These are phyloP conservation scores for Aechmea fasciata DNA, from an alignment of 176 grass and related monocot species.

Conservation along the genomic window DNA sequence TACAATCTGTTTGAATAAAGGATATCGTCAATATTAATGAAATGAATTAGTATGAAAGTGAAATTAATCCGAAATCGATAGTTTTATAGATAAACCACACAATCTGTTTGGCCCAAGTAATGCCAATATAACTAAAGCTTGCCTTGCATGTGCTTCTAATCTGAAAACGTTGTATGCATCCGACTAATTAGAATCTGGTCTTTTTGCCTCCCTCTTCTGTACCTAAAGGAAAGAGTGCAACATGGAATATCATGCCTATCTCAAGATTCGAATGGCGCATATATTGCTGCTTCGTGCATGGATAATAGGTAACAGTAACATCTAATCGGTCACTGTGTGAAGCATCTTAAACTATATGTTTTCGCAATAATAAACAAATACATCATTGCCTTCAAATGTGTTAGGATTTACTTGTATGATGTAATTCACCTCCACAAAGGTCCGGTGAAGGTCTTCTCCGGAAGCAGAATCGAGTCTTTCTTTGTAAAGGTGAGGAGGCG, in stretches of 20 bases:
- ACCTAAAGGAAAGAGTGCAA: conserved; percentile 45
- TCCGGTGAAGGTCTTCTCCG: conserved; percentile 54
- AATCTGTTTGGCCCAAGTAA: background rate
- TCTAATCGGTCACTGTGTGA: background rate
- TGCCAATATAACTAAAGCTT: background rate
- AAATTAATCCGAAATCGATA: background rate
- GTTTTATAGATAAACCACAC: background rate
- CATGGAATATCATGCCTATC: conserved; percentile 93
- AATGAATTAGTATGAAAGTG: no score
- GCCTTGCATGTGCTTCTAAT: background rate
- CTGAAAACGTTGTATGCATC: no score
- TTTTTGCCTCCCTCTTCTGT: conserved; percentile 14
- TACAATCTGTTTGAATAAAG: background rate
- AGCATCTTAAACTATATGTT: background rate
- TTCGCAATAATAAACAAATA: conserved; percentile 12
- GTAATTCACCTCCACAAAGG: conserved; percentile 69
- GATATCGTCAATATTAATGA: no score
- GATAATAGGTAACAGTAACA: conserved; percentile 59
- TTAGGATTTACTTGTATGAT: conserved; percentile 89
- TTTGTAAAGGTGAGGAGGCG: conserved; percentile 68
- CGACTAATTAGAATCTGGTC: no score
- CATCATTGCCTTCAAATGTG: conserved; percentile 2
- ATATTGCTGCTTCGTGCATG: conserved; percentile 83
- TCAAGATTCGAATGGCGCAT: conserved; percentile 64
- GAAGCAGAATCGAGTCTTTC: conserved; percentile 94